These are phyloP conservation scores for Penicillium silybi DNA, from an alignment of 495 filamentous ascomycete species.

Conservation along the genomic window DNA sequence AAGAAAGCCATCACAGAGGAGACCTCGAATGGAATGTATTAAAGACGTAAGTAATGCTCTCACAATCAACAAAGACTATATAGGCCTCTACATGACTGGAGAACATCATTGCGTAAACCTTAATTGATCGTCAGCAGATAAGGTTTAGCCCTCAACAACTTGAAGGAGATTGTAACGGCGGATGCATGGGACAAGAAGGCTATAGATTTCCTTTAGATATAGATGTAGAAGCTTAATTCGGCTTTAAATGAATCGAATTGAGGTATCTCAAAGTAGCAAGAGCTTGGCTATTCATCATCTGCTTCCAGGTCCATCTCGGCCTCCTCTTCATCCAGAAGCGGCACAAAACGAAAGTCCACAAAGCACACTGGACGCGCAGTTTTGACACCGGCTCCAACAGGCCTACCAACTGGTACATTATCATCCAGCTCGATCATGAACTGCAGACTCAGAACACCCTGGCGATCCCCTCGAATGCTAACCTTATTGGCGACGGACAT, in stretches of 20 bases:
- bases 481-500: slow-evolving; percentile 92
- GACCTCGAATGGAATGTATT: too few relatives aligned
- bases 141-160: too few relatives aligned
- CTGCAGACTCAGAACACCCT: slow-evolving; percentile 89
- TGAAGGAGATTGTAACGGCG: too few relatives aligned
- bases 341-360: slow-evolving; percentile 76
- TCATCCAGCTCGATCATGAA: slow-evolving; percentile 85
- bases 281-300: slow-evolving; percentile 10
- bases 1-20: too few relatives aligned
- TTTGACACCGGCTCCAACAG: slow-evolving; percentile 21
- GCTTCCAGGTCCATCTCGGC: slow-evolving; percentile 38
- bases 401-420: slow-evolving; percentile 20
- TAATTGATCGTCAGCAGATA: too few relatives aligned
- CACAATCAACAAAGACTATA: too few relatives aligned
- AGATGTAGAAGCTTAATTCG: too few relatives aligned
- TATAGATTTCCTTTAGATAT: too few relatives aligned
- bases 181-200: too few relatives aligned
- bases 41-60: too few relatives aligned
- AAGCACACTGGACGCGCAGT: slow-evolving; percentile 51
- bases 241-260: neutral
- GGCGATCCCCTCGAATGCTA: slow-evolving; percentile 78
- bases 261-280: neutral
- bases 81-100: too few relatives aligned
- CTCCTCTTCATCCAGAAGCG: slow-evolving; percentile 59
- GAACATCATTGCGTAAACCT: too few relatives aligned